Percentiles rank a stretch among this genome's conserved stretches.
These are phyloP conservation scores for Ballota nigra DNA, from an alignment of 257 asterid species.

Conservation along the genomic window DNA sequence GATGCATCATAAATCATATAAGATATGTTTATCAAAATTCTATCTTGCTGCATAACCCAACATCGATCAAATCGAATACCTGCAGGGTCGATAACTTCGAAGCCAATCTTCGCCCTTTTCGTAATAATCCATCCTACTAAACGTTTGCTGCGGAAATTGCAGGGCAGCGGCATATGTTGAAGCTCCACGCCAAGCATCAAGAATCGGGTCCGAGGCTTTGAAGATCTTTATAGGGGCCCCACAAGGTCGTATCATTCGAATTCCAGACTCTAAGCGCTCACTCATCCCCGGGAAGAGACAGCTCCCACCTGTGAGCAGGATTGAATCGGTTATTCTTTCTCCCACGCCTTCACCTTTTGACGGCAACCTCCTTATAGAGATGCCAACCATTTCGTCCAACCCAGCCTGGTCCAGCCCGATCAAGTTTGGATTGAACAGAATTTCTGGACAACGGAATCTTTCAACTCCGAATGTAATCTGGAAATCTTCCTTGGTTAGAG, in stretches of 20 bases:
- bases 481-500: slow-evolving; percentile 84
- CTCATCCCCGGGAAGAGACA: slow-evolving; percentile 74
- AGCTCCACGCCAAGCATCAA: slow-evolving; percentile 98
- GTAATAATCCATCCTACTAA: slow-evolving; percentile 76
- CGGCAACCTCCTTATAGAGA: slow-evolving; percentile 65
- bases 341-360: slow-evolving; percentile 37
- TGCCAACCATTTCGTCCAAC: slow-evolving; percentile 83
- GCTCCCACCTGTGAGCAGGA: slow-evolving; percentile 92
- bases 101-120: slow-evolving; percentile 97
- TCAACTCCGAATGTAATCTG: slow-evolving; percentile 84
- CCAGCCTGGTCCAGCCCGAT: slow-evolving; percentile 93
- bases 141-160: slow-evolving; percentile 67
- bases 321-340: slow-evolving; percentile 65
- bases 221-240: slow-evolving; percentile 68
- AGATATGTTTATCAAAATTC: background rate
- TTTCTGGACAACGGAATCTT: slow-evolving; percentile 92
- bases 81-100: slow-evolving; percentile 47
- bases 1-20: too few species aligned
- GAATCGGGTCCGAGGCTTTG: slow-evolving; percentile 65
- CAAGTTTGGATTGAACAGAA: slow-evolving; percentile 72
- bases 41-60: background rate
- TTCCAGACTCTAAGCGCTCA: slow-evolving; percentile 80
- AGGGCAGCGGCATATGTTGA: slow-evolving; percentile 56
- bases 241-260: slow-evolving; percentile 74
- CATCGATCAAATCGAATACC: slow-evolving; percentile 43